Conservation (phyloP, 192 early-diverging fungal genomes). For the Spizellomyces sp. region DNA sequence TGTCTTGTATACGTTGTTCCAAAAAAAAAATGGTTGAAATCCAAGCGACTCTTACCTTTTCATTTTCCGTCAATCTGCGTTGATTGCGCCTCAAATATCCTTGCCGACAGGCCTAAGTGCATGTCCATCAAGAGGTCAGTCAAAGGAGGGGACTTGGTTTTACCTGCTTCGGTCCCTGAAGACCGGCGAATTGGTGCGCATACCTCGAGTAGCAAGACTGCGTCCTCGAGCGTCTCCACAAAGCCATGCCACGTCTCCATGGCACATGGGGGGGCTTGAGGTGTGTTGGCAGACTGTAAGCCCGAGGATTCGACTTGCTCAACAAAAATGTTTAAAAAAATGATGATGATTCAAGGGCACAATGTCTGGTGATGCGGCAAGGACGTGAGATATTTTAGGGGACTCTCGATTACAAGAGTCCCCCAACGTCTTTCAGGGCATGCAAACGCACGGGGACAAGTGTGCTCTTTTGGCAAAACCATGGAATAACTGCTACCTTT, state of each 20-base stretch:
- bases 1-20: not conserved
- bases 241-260: slow-evolving; percentile 15
- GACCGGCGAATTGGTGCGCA: not conserved
- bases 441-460: too few relatives aligned
- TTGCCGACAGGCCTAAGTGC: slow-evolving; percentile 6
- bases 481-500: too few relatives aligned
- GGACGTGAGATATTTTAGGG: too few relatives aligned
- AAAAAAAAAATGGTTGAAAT: not conserved
- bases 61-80: slow-evolving; percentile 16
- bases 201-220: slow-evolving; percentile 23
- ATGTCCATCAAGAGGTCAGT: not conserved
- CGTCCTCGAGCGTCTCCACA: slow-evolving; percentile 25
- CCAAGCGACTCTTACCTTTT: slow-evolving; percentile 15
- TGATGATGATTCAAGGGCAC: too few relatives aligned
- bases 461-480: too few relatives aligned
- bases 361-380: too few relatives aligned
- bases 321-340: too few relatives aligned
- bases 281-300: too few relatives aligned
- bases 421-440: too few relatives aligned
- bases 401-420: too few relatives aligned
- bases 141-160: not conserved
- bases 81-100: slow-evolving; percentile 22
- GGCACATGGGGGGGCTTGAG: not conserved
- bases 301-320: too few relatives aligned
- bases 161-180: not conserved